These are phyloP conservation scores for Mucuna pruriens DNA, from an alignment of 306 rosid species.

Conservation along the genomic window DNA sequence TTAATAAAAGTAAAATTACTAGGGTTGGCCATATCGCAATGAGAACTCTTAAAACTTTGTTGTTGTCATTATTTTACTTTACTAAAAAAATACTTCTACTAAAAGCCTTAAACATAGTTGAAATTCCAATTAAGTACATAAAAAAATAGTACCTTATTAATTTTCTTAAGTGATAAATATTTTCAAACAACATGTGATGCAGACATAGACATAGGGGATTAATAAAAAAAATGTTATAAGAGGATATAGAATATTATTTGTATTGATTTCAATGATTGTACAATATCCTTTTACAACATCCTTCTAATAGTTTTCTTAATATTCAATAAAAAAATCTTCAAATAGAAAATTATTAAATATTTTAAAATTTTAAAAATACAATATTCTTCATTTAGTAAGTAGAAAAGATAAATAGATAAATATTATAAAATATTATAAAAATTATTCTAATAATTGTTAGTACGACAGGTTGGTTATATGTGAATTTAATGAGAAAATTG, in stretches of 20 bases:
- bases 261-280: background rate
- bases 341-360: background rate
- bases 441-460: background rate
- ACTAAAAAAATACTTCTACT: too few relatives aligned
- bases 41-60: too few relatives aligned
- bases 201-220: background rate
- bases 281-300: background rate
- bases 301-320: background rate
- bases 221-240: background rate
- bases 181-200: background rate
- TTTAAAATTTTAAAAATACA: background rate
- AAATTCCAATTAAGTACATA: background rate
- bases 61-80: too few relatives aligned
- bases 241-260: background rate
- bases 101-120: background rate
- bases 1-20: too few relatives aligned
- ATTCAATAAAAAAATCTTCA: background rate
- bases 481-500: slow-evolving; percentile 10
- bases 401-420: background rate
- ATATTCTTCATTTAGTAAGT: background rate
- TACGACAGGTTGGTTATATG: background rate
- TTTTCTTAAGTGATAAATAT: background rate
- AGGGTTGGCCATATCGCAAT: too few relatives aligned
- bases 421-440: background rate
- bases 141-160: background rate